A percentile compares a stretch with the other conserved stretches of the same genome.
These are phyloP conservation scores for Apiospora marii DNA, from an alignment of 2,329 filamentous ascomycete species.

Conservation along the genomic window DNA sequence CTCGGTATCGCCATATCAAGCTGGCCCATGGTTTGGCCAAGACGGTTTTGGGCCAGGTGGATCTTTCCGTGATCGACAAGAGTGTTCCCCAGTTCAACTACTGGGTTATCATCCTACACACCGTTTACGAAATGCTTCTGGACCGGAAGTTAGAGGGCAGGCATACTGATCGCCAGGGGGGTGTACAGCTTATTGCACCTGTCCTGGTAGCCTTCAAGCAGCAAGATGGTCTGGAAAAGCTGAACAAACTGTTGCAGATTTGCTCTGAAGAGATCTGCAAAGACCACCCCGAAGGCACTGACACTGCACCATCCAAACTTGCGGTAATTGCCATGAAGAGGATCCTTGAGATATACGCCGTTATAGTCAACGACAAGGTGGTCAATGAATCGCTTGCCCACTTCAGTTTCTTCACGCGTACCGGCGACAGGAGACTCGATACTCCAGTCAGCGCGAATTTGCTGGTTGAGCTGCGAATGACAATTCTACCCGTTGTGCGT, in stretches of 20 bases:
- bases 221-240: constrained; percentile 74
- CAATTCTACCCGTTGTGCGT: constrained; percentile 77
- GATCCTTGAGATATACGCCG: constrained; percentile 81
- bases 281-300: constrained; percentile 49
- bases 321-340: constrained; percentile 74
- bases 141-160: constrained; percentile 62
- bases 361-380: constrained; percentile 79
- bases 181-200: constrained; percentile 69
- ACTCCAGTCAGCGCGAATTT: constrained; percentile 71
- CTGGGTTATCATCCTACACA: constrained; percentile 81
- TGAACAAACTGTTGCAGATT: constrained; percentile 75
- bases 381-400: constrained; percentile 77
- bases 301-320: constrained; percentile 55
- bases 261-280: constrained; percentile 67
- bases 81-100: constrained; percentile 76
- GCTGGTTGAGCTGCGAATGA: constrained; percentile 83
- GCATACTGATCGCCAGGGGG: constrained; percentile 57
- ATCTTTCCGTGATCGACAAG: constrained; percentile 52
- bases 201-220: constrained; percentile 89
- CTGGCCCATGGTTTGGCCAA: constrained; percentile 74
- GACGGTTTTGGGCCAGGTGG: constrained; percentile 73
- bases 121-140: constrained; percentile 79
- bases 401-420: constrained; percentile 52
- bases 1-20: constrained; percentile 60
- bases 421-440: constrained; percentile 51